These are phyloP conservation scores for Zygosaccharomyces siamensis DNA, from an alignment of 805 yeast genomes.

Conservation along the genomic window DNA sequence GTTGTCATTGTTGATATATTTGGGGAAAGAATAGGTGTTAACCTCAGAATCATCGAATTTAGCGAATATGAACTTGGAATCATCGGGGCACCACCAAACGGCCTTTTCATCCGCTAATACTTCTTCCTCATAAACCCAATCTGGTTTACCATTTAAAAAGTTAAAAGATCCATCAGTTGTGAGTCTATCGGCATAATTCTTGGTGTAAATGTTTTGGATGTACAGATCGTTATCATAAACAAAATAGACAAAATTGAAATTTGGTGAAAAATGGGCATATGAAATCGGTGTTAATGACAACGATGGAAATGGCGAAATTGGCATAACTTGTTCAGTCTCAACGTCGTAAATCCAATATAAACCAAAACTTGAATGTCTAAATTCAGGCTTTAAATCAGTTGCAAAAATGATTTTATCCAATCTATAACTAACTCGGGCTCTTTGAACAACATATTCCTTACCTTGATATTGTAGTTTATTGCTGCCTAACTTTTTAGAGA, in stretches of 20 bases:
- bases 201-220: slow-evolving; percentile 37
- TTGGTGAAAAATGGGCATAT: slow-evolving; percentile 59
- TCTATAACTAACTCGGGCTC: slow-evolving; percentile 42
- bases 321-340: slow-evolving; percentile 32
- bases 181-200: slow-evolving; percentile 15
- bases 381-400: slow-evolving; percentile 48
- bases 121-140: slow-evolving; percentile 93
- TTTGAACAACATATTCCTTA: slow-evolving; percentile 37
- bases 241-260: slow-evolving; percentile 50
- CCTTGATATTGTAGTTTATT: slow-evolving; percentile 42
- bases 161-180: slow-evolving; percentile 47
- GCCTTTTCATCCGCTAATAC: slow-evolving; percentile 54
- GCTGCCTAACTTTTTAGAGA: slow-evolving; percentile 24
- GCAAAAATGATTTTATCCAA: slow-evolving; percentile 49
- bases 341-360: slow-evolving; percentile 59
- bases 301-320: slow-evolving; percentile 27
- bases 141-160: slow-evolving; percentile 66
- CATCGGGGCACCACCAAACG: slow-evolving; percentile 72
- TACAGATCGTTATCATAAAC: slow-evolving; percentile 54
- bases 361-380: slow-evolving; percentile 66
- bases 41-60: slow-evolving; percentile 59
- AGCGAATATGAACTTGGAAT: slow-evolving; percentile 49
- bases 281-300: slow-evolving; percentile 27
- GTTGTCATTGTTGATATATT: slow-evolving; percentile 40
- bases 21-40: slow-evolving; percentile 46